Evolutionary conservation across 2,329 filamentous ascomycete species (phyloP), one percentile per base, ranked within the genome.

Genomic region (Botrytis fabae): DNA sequence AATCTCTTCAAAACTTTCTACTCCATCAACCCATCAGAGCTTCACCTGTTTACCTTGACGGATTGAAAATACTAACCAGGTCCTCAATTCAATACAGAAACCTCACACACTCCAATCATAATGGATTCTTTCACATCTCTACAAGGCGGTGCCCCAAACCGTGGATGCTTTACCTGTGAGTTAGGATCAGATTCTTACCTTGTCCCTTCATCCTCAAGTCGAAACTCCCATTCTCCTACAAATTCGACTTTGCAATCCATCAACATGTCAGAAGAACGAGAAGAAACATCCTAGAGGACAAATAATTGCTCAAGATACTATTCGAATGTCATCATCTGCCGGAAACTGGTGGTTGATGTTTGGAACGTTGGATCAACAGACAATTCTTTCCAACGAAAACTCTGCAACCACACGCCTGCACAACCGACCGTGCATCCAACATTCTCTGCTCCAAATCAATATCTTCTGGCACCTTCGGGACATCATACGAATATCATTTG

Each of bases 91-190:
- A 16, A 57, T 35, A 69, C 65, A 69, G 77, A 69, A 77, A 75
- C 46, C 60, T 44, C 22, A 59, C 25, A 71, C 32, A 72, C 64
- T 70, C 70, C 69, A 70, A 78, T 38, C 60, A 81, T 35, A 9
- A 71, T 82, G 80, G 80, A 81, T 74, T 78, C 75, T 54, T 80
- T 79, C 76, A 60, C 60, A 42, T 60, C 69, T 71, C 69, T 66
- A 66, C 69, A 68, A 69, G 78, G 77, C 74, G 76, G 73, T 73
- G 75, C 74, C 35, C 77, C 77, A 75, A 81, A 79, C 73, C 83
- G 84, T 76, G 83, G 82, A 76, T 86, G 85, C 82, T 86, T 85
- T 82, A 86, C 84, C 79, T 86, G 85, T 86, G 81, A 83, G 85
- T 86, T 77, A 22, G 28, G 14, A n/a, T 64, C 32, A 22, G 22